These are phyloP conservation scores for Mycena rosella DNA, from an alignment of 768 basidiomycete species.

Conservation along the genomic window DNA sequence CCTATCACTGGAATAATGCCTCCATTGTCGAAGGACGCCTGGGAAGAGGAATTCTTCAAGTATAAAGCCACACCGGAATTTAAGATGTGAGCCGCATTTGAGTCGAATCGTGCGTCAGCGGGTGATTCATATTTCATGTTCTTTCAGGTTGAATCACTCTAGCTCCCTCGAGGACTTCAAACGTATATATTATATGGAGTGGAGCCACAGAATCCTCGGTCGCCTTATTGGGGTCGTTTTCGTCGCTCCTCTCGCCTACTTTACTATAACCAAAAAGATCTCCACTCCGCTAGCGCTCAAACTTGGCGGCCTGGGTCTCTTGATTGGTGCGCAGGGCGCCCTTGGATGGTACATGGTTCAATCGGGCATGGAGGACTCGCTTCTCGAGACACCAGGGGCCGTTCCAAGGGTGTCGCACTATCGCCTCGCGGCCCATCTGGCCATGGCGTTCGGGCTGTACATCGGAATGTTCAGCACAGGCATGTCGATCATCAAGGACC, in stretches of 20 bases:
- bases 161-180: conserved; percentile 94
- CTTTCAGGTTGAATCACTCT: conserved; percentile 83
- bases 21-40: conserved; percentile 80
- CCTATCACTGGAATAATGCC: conserved; percentile 92
- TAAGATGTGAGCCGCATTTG: conserved; percentile 73
- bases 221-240: conserved; percentile 88
- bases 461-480: conserved; percentile 91
- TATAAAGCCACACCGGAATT: conserved; percentile 97
- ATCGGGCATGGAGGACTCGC: conserved; percentile 89
- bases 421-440: conserved; percentile 93
- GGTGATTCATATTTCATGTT: conserved; percentile 17
- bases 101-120: background rate
- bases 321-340: conserved; percentile 92
- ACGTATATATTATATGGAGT: conserved; percentile 98
- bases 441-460: conserved; percentile 93
- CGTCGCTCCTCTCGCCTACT: conserved; percentile 87
- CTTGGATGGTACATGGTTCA: conserved; percentile 99
- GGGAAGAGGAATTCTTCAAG: conserved; percentile 92
- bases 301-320: conserved; percentile 77
- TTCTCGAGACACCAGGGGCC: conserved; percentile 83
- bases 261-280: conserved; percentile 77
- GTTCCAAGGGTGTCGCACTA: conserved; percentile 98
- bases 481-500: conserved; percentile 81
- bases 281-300: conserved; percentile 70
- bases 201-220: conserved; percentile 94